Percentiles rank a stretch among this genome's conserved stretches.
Evolutionary conservation across 2,329 filamentous ascomycete species (phyloP).

Genomic region (Nakataea oryzae): DNA sequence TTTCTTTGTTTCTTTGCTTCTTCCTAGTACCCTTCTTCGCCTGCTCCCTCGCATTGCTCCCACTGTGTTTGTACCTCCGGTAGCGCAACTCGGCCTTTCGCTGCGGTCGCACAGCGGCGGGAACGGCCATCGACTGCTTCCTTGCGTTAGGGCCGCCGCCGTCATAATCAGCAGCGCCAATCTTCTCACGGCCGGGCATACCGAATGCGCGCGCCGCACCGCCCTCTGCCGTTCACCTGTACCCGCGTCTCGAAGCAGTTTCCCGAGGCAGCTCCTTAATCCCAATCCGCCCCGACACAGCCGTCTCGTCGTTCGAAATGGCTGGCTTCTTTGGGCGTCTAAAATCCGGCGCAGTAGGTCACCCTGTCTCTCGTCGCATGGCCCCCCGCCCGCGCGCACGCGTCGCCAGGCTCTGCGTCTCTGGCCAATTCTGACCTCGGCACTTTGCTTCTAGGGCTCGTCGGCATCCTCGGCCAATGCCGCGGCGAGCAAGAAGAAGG

Average conservation of each 20-base stretch:
- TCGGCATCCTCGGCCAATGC: constrained; percentile 30
- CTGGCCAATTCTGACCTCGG: not conserved
- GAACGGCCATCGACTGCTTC: not conserved
- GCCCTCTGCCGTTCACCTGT: not conserved
- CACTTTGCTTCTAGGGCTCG: constrained; percentile 24
- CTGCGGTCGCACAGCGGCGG: not conserved
- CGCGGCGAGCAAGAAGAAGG: constrained; percentile 37
- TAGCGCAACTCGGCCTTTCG: not conserved
- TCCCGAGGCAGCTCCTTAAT: not conserved
- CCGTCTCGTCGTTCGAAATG: not conserved
- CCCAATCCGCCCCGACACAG: not conserved
- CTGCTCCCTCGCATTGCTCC: not conserved
- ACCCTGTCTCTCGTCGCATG: not conserved
- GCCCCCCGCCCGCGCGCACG: too few relatives aligned
- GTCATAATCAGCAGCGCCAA: not conserved
- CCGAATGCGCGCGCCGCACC: not conserved
- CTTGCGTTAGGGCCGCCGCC: too few relatives aligned
- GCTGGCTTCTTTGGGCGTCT: not conserved
- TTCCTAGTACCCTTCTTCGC: not conserved
- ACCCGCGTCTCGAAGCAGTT: not conserved
- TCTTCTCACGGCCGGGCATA: not conserved
- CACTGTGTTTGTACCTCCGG: not conserved
- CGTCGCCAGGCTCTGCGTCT: not conserved
- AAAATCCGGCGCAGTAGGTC: not conserved
- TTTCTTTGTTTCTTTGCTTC: not conserved